A percentile compares a stretch with the other conserved stretches of the same genome.
Evolutionary conservation across 345 rosid species (phyloP).

Genomic region (Brassica incana): DNA sequence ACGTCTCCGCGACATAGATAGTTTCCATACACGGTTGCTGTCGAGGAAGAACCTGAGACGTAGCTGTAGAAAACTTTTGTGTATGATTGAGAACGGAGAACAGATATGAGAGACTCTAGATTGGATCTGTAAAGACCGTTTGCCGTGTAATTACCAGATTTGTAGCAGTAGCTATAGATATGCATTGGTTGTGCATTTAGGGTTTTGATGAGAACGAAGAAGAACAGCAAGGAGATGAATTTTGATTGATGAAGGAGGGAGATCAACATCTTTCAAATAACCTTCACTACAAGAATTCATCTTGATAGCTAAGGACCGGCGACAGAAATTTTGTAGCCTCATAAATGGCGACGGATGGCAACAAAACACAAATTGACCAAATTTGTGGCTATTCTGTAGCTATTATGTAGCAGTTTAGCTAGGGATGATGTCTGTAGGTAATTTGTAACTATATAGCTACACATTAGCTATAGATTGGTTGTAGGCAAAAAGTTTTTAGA

Average conservation of each 20-base stretch:
- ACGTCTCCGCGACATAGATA: constrained; percentile 4
- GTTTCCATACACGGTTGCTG: neutral
- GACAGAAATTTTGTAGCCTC: too few species aligned
- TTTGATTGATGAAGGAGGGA: neutral
- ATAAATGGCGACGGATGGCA: too few species aligned
- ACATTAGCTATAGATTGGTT: too few species aligned
- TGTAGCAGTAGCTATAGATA: neutral
- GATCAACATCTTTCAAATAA: neutral
- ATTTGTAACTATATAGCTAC: too few species aligned
- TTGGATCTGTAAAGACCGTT: neutral
- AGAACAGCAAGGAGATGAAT: neutral
- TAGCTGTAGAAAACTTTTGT: neutral
- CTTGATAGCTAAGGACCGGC: too few species aligned
- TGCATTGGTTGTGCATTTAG: neutral
- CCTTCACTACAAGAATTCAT: too few species aligned
- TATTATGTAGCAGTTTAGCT: too few species aligned
- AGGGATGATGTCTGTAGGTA: too few species aligned
- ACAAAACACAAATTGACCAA: too few species aligned
- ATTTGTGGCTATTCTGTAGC: too few species aligned
- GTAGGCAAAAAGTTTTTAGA: too few species aligned
- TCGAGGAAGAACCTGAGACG: neutral
- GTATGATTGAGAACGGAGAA: neutral
- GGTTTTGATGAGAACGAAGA: neutral
- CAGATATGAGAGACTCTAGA: neutral
- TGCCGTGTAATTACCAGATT: neutral